These are phyloP conservation scores for Tetrapisispora arboricola DNA, from an alignment of 805 yeast genomes.

Conservation along the genomic window DNA sequence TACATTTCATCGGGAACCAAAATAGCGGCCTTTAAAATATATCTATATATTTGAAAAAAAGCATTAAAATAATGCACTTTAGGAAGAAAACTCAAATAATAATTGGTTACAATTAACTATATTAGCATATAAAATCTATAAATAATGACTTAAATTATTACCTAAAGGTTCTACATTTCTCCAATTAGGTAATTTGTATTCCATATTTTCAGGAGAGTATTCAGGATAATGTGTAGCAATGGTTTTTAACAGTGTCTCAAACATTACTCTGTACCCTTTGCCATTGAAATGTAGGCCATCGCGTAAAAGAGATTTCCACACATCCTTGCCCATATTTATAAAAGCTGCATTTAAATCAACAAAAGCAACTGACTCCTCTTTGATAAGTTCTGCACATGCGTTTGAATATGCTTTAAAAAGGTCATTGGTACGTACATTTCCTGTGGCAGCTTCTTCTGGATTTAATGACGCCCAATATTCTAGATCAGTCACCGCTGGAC, in stretches of 20 bases:
- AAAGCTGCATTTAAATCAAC: conserved; percentile 45
- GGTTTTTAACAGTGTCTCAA: conserved; percentile 31
- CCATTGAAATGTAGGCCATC: conserved; percentile 58
- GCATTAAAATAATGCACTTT: too few species aligned
- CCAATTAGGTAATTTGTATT: conserved; percentile 34
- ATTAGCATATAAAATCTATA: not conserved
- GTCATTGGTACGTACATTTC: conserved; percentile 38
- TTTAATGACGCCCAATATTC: conserved; percentile 31
- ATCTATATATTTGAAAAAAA: too few species aligned
- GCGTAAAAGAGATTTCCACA: conserved; percentile 33
- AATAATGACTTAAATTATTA: conserved; percentile 8
- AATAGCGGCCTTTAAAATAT: too few species aligned
- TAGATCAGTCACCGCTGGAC: conserved; percentile 52
- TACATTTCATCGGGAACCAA: too few species aligned
- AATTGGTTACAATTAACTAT: too few species aligned
- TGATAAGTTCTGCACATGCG: conserved; percentile 39
- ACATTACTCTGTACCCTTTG: conserved; percentile 41
- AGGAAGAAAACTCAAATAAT: too few species aligned
- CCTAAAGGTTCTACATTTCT: conserved; percentile 25
- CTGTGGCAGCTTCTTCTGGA: conserved; percentile 29
- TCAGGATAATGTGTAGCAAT: conserved; percentile 41
- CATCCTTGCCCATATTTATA: conserved; percentile 27
- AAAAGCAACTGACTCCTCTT: conserved; percentile 39
- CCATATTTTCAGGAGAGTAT: conserved; percentile 33
- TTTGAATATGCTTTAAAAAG: conserved; percentile 41